Evolutionary conservation across 306 rosid genomes (phyloP).

Genomic region (Ziziphus jujuba): DNA sequence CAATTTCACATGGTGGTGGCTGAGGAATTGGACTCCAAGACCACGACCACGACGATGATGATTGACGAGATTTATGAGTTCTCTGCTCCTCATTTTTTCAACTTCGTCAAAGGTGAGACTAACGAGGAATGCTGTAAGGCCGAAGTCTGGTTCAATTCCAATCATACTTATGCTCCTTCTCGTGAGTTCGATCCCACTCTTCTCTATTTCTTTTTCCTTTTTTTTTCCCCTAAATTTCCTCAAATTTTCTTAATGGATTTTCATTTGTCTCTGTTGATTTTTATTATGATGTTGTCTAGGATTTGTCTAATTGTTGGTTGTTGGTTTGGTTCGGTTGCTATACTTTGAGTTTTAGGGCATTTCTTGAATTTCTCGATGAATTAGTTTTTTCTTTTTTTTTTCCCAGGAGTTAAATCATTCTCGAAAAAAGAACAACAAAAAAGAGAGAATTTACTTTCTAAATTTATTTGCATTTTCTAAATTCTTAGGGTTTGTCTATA

Average conservation of each 20-base stretch:
- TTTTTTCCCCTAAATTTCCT: not conserved
- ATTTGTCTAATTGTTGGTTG: no score
- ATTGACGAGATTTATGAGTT: conserved; percentile 79
- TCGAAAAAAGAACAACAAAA: not conserved
- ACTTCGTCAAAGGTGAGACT: conserved; percentile 59
- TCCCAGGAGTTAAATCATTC: not conserved
- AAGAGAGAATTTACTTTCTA: no score
- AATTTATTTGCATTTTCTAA: no score
- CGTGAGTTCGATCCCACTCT: conserved; percentile 45
- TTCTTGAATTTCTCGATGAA: no score
- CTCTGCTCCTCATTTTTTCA: conserved; percentile 86
- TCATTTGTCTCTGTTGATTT: not conserved
- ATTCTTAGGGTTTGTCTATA: no score
- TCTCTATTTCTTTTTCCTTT: not conserved
- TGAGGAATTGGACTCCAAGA: conserved; percentile 33
- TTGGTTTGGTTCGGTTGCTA: no score
- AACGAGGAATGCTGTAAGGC: conserved; percentile 52
- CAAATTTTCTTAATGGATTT: not conserved
- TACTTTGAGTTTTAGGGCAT: no score
- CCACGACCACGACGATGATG: conserved; percentile 20
- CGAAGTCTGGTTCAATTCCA: conserved; percentile 86
- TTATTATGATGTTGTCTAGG: not conserved
- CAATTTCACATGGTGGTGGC: conserved; percentile 36
- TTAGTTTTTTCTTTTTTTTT: not conserved
- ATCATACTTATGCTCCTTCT: conserved; percentile 83